Percentiles rank a stretch among this genome's conserved stretches.
Conservation (phyloP, 2,329 filamentous ascomycete species). For the Raffaelea ambrosiae region DNA sequence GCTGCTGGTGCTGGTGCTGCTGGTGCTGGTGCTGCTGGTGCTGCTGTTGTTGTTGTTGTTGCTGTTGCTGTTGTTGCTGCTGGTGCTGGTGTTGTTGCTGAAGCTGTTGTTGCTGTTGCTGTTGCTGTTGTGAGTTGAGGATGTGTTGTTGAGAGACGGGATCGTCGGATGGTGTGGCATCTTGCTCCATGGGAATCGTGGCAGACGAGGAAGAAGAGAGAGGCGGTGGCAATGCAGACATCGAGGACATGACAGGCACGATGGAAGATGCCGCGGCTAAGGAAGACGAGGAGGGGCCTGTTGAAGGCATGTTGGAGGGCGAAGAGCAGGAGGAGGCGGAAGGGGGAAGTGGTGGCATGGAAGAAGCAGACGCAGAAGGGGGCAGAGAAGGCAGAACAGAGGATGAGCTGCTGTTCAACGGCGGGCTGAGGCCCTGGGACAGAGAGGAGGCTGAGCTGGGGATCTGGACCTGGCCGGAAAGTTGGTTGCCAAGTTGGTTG, state of each 20-base stretch:
- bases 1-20: conserved; percentile 15
- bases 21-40: not conserved
- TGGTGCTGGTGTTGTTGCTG: too few species aligned
- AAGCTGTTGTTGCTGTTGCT: not conserved
- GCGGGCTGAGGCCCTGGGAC: too few species aligned
- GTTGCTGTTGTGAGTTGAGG: conserved; percentile 15
- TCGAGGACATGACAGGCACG: not conserved
- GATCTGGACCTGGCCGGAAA: too few species aligned
- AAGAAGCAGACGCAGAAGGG: conserved; percentile 11
- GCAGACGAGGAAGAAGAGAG: too few species aligned
- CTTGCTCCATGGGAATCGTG: not conserved
- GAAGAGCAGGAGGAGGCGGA: not conserved
- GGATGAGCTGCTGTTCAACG: conserved; percentile 1
- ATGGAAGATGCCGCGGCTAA: not conserved
- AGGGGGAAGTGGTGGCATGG: not conserved
- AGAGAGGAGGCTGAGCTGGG: too few species aligned
- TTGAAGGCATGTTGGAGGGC: not conserved
- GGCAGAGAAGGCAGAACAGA: conserved; percentile 4
- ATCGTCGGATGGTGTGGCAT: not conserved
- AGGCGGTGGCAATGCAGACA: not conserved
- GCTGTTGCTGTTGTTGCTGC: not conserved
- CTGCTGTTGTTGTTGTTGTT: not conserved
- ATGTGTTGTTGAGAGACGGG: not conserved
- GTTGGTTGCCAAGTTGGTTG: too few species aligned
- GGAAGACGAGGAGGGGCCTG: not conserved